Base-by-base conservation (phyloP, 306 rosid species). In the Prunus dulcis region DNA sequence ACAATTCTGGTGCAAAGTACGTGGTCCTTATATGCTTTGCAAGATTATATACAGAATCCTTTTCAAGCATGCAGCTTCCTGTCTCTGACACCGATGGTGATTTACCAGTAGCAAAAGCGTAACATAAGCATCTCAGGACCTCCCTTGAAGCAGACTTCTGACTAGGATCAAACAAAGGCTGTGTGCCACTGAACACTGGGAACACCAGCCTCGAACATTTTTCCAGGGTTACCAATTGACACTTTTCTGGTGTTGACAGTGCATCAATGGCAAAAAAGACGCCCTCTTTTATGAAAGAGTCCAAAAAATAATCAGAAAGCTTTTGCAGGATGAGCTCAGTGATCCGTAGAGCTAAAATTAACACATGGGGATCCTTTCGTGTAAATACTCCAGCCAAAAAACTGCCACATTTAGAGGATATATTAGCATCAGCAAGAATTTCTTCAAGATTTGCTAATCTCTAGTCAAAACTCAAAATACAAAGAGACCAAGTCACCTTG, bases 301-400 rank as follows among this genome's bases (percentile, higher is more conserved):
- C 86, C 41, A 93, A 79, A 85, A 96, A 91, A 76, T 41, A 45
- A 87, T 86, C 83, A 69, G 94, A 87, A 78, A 85, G 91, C 77
- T 88, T 93, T 41, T 84, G 90, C 79, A 93, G 93, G 84, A 93
- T 84, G 76, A 91, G 87, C 83, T 96, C 98, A 70, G 93, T 79
- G 76, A 89, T 91, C 71, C 78, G 90, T 71, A 96, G 86, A 71
- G 94, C 90, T 79, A 91, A 80, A 76, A 96, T 80, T 82, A 89
- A 83, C 83, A 96, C 85, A 83, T 96, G 99, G 20, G 80, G 90
- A 83, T 96, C 99, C 91, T 92, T 96, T 80, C 97, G 89, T 76
- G 97, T 87, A 79, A 93, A 93, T 22, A 89, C 93, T 70, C 99
- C 98, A 71, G 94, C 97, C 76, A 96, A 77, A 87, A 96, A 92